phyloP scores from a whole-genome alignment of 1,284 basidiomycete species.

The Malassezia japonica region DNA sequence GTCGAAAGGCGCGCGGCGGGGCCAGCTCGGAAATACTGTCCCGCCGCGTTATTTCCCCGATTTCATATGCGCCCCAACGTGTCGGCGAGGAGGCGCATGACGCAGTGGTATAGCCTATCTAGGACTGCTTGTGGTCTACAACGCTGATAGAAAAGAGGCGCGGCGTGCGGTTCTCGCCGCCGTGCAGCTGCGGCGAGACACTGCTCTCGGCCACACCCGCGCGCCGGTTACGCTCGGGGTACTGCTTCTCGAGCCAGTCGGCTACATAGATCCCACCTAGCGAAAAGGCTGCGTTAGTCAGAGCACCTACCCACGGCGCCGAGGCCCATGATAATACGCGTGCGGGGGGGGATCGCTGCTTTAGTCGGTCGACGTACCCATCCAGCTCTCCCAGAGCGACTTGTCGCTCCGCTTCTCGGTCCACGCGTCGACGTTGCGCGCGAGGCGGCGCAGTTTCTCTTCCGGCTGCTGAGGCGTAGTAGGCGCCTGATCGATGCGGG shows the following conservation, averaged over 20 bases:
- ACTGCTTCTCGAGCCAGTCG: constrained; percentile 14
- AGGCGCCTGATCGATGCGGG: not conserved
- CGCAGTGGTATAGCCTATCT: no score
- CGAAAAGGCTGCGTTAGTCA: constrained; percentile 1
- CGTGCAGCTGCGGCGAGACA: not conserved
- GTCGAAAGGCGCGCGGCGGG: not conserved
- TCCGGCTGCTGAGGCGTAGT: not conserved
- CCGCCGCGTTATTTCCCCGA: not conserved
- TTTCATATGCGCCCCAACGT: no score
- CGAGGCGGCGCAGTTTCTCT: constrained; percentile 1
- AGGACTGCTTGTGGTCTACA: constrained; percentile 13
- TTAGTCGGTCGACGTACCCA: constrained; percentile 8
- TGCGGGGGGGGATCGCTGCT: constrained; percentile 13
- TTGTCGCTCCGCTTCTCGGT: constrained; percentile 10
- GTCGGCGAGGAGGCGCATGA: no score
- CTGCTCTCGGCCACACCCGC: not conserved
- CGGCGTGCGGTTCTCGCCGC: constrained; percentile 2
- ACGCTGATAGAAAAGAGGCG: constrained; percentile 16
- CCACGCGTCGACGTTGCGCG: constrained; percentile 8
- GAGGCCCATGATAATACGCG: constrained; percentile 11
- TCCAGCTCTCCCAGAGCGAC: constrained; percentile 14
- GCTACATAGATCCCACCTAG: constrained; percentile 12
- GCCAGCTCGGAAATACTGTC: not conserved
- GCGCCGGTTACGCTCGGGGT: constrained; percentile 9
- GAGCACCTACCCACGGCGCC: constrained; percentile 5